These are phyloP conservation scores for Psilocybe cyanescens DNA, from an alignment of 768 basidiomycete species.

Conservation along the genomic window DNA sequence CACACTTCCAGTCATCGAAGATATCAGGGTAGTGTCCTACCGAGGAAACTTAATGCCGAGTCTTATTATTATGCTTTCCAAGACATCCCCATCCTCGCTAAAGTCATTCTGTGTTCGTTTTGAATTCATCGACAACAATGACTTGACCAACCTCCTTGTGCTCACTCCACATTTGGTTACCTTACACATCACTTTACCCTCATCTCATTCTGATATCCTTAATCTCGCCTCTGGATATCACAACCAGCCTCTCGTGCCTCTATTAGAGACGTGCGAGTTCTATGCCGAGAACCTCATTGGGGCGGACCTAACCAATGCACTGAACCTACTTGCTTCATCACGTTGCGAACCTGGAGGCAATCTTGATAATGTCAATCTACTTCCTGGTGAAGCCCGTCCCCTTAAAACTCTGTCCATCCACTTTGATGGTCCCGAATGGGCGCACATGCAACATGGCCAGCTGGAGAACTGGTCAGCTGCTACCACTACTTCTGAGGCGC, in stretches of 20 bases:
- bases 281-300: conserved; percentile 9
- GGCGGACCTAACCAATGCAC: not conserved
- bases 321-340: conserved; percentile 12
- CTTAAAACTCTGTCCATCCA: conserved; percentile 11
- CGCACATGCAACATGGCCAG: conserved; percentile 6
- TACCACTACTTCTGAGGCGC: not conserved
- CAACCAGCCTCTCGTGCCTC: conserved; percentile 8
- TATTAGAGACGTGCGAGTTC: conserved; percentile 16
- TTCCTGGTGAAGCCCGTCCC: conserved; percentile 6
- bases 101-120: conserved; percentile 23
- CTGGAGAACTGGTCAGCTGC: conserved; percentile 14
- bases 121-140: conserved; percentile 10
- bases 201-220: conserved; percentile 8
- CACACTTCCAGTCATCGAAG: conserved; percentile 25
- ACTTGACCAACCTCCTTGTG: conserved; percentile 16
- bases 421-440: conserved; percentile 10
- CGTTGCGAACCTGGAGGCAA: conserved; percentile 12
- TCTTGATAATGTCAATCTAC: not conserved
- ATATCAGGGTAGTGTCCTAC: conserved; percentile 19
- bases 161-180: conserved; percentile 17
- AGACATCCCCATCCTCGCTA: conserved; percentile 9
- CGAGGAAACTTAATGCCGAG: conserved; percentile 18
- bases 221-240: conserved; percentile 11
- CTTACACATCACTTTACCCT: conserved; percentile 21
- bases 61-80: conserved; percentile 19